Evolutionary conservation across 306 rosid species (phyloP), one percentile per base, ranked within the genome.

Genomic region (Rosa lucieae): DNA sequence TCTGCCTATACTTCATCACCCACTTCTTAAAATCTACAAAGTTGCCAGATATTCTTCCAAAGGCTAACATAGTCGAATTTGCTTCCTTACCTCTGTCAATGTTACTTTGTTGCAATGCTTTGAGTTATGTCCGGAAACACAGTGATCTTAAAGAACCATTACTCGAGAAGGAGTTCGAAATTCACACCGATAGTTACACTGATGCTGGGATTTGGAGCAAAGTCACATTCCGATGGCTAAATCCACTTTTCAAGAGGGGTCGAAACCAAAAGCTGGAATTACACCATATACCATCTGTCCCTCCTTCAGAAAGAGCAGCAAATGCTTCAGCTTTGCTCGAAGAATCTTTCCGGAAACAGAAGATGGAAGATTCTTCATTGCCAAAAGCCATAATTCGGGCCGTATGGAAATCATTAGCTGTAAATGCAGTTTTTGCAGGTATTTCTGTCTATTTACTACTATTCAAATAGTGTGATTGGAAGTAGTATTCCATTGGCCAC

Each of bases 401-500:
- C 15, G 43, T 90, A 26, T 68, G 91, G 85, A 88, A 84, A 71
- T 87, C 97, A 40, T 81, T 94, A 74, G 86, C 87, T 72, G 42
- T 81, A 58, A 94, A 93, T 82, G 98, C 94, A 74, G 71, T 86
- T 70, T 90, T 89, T 85, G 97, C 98, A 74, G 98, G 98, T 92
- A 80, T 52, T 42, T 72, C 23, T 1, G 5, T 63, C 42, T 63
- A 62, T 12, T 62, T 18, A 29, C 3, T 7, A 26, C 17, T 11
- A 12, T 1, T 12, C 5, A 29, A 4, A 10, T 3, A 59, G 37
- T 59, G 6, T 23, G 29, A 56, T 9, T 56, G 29, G 3, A 20
- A 56, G 4, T n/a, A 23, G 17, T 10, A 26, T 61, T 32, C 2
- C 69, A 0, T 13, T 32, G 18, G 69, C 43, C 43, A 63, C 20